phyloP scores from a whole-genome alignment of 805 yeast species.

The Sungouiozyma ichnusensis region DNA sequence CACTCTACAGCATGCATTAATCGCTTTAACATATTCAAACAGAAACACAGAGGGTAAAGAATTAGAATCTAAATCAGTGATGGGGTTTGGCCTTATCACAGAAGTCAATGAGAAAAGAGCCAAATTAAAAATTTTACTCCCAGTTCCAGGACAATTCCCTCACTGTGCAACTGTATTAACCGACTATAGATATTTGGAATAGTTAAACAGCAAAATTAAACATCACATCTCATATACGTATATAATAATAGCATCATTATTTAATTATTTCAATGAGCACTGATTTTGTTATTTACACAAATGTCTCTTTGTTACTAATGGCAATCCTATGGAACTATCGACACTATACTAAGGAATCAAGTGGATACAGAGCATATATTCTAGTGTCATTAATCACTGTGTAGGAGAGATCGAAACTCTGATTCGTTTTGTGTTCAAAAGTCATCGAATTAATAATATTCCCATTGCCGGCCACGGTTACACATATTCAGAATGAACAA shows the following conservation, averaged over 20 bases:
- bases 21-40: slow-evolving; percentile 51
- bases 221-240: slow-evolving; percentile 1
- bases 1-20: slow-evolving; percentile 61
- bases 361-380: no score
- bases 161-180: slow-evolving; percentile 65
- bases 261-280: not conserved
- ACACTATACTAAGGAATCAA: no score
- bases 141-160: slow-evolving; percentile 83
- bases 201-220: no score
- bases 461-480: no score
- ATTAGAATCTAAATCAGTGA: slow-evolving; percentile 44
- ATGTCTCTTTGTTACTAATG: no score
- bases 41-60: slow-evolving; percentile 38
- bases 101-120: slow-evolving; percentile 68
- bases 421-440: no score
- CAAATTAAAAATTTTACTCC: slow-evolving; percentile 62
- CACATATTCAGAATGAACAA: no score
- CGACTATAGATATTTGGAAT: slow-evolving; percentile 74
- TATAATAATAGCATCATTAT: not conserved
- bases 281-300: not conserved
- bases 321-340: no score
- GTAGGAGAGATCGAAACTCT: no score
- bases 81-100: slow-evolving; percentile 66
- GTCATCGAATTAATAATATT: no score
- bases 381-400: no score